Evolutionary conservation across 208 protist genomes (phyloP).

Genomic region (Wallacemonas sp.): DNA sequence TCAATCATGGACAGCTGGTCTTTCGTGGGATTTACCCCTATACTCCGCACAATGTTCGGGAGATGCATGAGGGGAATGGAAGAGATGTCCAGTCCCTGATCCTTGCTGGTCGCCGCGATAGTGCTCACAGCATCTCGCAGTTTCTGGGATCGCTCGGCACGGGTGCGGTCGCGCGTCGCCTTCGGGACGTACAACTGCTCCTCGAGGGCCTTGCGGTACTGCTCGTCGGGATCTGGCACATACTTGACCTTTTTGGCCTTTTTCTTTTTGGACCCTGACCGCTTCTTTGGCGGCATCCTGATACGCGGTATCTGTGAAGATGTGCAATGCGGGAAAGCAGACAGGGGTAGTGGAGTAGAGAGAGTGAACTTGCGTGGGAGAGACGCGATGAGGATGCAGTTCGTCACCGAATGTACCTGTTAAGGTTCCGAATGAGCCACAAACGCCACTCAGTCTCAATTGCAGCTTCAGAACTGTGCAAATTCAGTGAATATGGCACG

Average conservation of each 20-base stretch:
- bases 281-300: slow-evolving; percentile 32
- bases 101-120: slow-evolving; percentile 23
- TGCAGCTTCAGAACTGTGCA: no score
- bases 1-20: slow-evolving; percentile 35
- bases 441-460: no score
- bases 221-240: slow-evolving; percentile 41
- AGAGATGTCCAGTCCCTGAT: neutral
- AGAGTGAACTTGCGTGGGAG: no score
- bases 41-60: slow-evolving; percentile 42
- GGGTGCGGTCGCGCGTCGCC: slow-evolving; percentile 5
- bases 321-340: no score
- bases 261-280: slow-evolving; percentile 27
- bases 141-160: slow-evolving; percentile 2
- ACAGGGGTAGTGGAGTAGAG: no score
- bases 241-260: slow-evolving; percentile 31
- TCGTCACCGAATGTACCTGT: no score
- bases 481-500: no score
- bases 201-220: slow-evolving; percentile 41
- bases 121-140: slow-evolving; percentile 14
- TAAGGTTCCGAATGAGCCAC: no score
- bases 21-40: slow-evolving; percentile 47
- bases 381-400: no score
- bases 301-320: neutral
- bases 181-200: slow-evolving; percentile 52
- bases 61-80: slow-evolving; percentile 34